phyloP scores from a whole-genome alignment of 345 rosid species.

The Aegle marmelos region DNA sequence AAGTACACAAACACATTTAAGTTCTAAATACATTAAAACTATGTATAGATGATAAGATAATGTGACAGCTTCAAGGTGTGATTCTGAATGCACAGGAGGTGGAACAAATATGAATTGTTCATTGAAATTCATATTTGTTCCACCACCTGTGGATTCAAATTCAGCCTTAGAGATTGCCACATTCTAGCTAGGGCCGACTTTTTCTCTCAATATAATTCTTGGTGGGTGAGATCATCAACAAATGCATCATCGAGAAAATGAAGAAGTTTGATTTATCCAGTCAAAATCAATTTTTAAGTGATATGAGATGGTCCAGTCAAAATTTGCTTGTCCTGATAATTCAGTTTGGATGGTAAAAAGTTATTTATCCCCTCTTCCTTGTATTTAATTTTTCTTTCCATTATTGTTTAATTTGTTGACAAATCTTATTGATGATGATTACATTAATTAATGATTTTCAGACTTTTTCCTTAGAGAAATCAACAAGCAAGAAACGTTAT shows the following conservation, averaged over 20 bases:
- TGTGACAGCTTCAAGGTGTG: slow-evolving; percentile 8
- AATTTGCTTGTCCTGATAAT: neutral
- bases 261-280: no score
- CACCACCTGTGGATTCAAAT: slow-evolving; percentile 22
- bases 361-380: no score
- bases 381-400: no score
- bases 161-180: slow-evolving; percentile 7
- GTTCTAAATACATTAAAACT: no score
- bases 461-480: slow-evolving; percentile 28
- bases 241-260: no score
- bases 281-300: no score
- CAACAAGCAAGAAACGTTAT: slow-evolving; percentile 25
- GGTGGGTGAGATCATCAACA: no score
- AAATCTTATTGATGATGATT: no score
- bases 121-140: slow-evolving; percentile 28
- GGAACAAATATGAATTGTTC: slow-evolving; percentile 36
- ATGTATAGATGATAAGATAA: neutral
- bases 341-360: neutral
- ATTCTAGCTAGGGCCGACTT: neutral
- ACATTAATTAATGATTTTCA: neutral
- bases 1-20: neutral
- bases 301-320: neutral
- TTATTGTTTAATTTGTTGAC: no score
- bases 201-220: no score
- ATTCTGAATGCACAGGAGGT: slow-evolving; percentile 35